Percentiles rank a stretch among this genome's conserved stretches.
Evolutionary conservation across 1,284 basidiomycete genomes (phyloP).

Genomic region (Coriolopsis trogii): DNA sequence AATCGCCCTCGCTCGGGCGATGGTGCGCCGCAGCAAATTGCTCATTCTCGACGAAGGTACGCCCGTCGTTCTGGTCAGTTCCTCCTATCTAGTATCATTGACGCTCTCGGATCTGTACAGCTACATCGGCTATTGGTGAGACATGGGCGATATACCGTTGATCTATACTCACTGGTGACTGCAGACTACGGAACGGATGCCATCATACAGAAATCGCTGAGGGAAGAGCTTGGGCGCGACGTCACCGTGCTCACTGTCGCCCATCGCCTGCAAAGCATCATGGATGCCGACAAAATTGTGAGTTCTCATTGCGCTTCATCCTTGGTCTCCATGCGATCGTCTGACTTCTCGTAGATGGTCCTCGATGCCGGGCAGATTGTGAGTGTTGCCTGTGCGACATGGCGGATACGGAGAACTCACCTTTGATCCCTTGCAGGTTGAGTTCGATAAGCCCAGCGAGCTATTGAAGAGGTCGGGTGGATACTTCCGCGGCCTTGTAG

Average conservation of each 20-base stretch:
- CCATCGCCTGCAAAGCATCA: conserved; percentile 68
- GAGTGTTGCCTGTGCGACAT: too few species aligned
- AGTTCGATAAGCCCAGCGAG: conserved; percentile 61
- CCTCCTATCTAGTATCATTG: too few species aligned
- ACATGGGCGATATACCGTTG: neutral
- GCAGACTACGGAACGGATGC: conserved; percentile 26
- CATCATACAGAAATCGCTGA: conserved; percentile 45
- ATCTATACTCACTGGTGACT: neutral
- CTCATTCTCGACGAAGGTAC: conserved; percentile 39
- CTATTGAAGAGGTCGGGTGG: conserved; percentile 57
- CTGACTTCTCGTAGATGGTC: too few species aligned
- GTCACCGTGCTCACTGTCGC: conserved; percentile 65
- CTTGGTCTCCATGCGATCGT: neutral
- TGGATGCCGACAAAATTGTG: conserved; percentile 44
- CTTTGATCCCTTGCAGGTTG: too few species aligned
- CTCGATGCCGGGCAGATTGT: too few species aligned
- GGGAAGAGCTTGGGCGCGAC: conserved; percentile 50
- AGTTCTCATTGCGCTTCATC: too few species aligned
- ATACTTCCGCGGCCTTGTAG: conserved; percentile 58
- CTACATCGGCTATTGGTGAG: conserved; percentile 57
- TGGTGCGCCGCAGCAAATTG: conserved; percentile 36
- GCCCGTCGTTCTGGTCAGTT: too few species aligned
- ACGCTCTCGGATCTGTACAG: too few species aligned
- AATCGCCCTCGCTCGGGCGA: conserved; percentile 37
- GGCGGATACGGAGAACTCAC: too few species aligned